Evolutionary conservation across 176 grass and related monocot genomes (phyloP).

Genomic region (Calamus simplicifolius): DNA sequence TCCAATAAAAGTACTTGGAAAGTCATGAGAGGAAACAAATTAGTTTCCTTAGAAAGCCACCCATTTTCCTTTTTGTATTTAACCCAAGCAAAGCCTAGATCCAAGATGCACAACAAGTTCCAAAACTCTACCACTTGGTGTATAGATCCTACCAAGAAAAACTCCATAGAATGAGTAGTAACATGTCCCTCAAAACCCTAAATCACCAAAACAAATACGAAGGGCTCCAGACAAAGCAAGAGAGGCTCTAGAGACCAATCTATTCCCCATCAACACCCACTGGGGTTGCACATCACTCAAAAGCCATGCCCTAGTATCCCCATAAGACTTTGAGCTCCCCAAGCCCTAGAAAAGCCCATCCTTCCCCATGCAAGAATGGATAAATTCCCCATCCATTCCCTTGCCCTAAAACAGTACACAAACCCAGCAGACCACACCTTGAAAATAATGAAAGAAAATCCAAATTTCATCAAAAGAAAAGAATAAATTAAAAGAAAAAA

Average conservation of each 20-base stretch:
- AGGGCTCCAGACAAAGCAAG: slow-evolving; percentile 2
- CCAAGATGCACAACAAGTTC: too few species aligned
- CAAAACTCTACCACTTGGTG: too few species aligned
- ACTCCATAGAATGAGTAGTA: slow-evolving; percentile 7
- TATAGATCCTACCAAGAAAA: too few species aligned
- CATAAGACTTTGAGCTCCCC: slow-evolving; percentile 1
- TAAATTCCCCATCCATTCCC: too few species aligned
- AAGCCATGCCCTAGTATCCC: background rate
- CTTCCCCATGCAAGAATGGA: background rate
- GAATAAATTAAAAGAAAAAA: slow-evolving; percentile 13
- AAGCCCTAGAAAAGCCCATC: slow-evolving; percentile 10
- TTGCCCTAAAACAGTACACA: too few species aligned
- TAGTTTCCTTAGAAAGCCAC: too few species aligned
- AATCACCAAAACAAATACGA: slow-evolving; percentile 10
- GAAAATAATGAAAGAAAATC: slow-evolving; percentile 12
- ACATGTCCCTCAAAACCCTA: slow-evolving; percentile 15
- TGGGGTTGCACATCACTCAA: background rate
- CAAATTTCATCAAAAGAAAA: slow-evolving; percentile 32
- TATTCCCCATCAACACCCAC: slow-evolving; percentile 7
- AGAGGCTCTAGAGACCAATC: slow-evolving; percentile 19
- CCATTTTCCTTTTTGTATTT: too few species aligned
- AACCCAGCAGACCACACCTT: too few species aligned
- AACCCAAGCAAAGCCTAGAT: too few species aligned
- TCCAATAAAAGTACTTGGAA: too few species aligned
- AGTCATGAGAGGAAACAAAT: too few species aligned